phyloP scores from a whole-genome alignment of 129 eudicot genomes.

The Centaurea solstitialis region DNA sequence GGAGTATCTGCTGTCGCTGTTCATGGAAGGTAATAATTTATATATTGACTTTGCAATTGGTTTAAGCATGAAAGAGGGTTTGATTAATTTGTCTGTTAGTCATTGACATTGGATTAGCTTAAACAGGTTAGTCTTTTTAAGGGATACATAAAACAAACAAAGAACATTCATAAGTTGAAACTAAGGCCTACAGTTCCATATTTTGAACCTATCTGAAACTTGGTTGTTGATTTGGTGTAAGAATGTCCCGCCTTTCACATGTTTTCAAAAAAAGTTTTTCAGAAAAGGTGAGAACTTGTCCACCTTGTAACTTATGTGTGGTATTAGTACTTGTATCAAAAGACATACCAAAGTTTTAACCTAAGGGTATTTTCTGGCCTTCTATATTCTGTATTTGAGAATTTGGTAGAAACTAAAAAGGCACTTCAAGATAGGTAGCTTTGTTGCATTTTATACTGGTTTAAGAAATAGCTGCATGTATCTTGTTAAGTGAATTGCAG shows the following conservation, averaged over 20 bases:
- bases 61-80: not conserved
- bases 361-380: not conserved
- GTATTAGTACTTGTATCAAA: not conserved
- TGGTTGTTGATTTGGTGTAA: not conserved
- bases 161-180: not conserved
- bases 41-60: not conserved
- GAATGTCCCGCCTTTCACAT: too few relatives aligned
- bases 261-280: not conserved
- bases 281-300: not conserved
- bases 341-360: not conserved
- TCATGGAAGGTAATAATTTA: slow-evolving; percentile 76
- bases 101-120: not conserved
- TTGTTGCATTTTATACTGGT: not conserved
- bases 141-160: not conserved
- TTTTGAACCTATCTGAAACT: not conserved
- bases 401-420: not conserved
- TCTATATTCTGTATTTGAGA: not conserved
- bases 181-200: not conserved
- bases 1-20: slow-evolving; percentile 92
- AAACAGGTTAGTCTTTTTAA: not conserved
- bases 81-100: not conserved
- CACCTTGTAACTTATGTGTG: not conserved
- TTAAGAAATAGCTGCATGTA: slow-evolving; percentile 23
- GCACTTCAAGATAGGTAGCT: slow-evolving; percentile 3
- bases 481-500: slow-evolving; percentile 50